Conservation (phyloP, 2,329 filamentous ascomycete species). For the Thielaviopsis ethacetica region DNA sequence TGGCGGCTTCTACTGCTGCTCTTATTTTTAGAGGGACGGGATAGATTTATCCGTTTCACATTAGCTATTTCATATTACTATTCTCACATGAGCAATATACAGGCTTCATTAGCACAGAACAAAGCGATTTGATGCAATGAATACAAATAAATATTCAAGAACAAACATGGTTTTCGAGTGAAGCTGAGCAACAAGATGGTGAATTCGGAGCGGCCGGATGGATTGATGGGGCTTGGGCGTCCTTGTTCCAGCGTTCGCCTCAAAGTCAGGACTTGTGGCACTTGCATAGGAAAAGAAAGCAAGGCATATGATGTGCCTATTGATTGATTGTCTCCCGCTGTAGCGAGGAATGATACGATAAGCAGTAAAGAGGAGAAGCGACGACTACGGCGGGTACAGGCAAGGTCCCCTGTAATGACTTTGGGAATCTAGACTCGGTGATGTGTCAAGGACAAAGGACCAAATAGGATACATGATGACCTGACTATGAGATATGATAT, state of each 20-base stretch:
- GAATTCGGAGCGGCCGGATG: neutral
- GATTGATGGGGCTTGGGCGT: neutral
- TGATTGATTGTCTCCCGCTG: neutral
- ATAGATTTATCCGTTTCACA: neutral
- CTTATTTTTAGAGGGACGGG: neutral
- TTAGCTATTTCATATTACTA: neutral
- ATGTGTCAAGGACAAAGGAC: neutral
- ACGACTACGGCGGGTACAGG: neutral
- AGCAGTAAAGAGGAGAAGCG: neutral
- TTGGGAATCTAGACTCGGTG: neutral
- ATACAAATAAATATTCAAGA: neutral
- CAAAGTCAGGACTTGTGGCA: too few species aligned
- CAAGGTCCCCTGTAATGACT: neutral
- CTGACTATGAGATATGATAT: neutral
- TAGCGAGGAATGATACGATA: neutral
- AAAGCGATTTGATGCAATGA: neutral
- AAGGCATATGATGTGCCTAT: neutral
- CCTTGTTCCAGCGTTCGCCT: too few species aligned
- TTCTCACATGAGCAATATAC: neutral
- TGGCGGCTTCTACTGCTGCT: neutral
- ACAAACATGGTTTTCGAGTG: too few species aligned
- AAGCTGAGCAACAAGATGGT: too few species aligned
- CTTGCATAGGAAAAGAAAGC: neutral
- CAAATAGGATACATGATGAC: neutral
- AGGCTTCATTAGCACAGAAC: neutral